Base-by-base conservation (phyloP, 2,329 filamentous ascomycete genomes). In the Akanthomyces dipterigenus region DNA sequence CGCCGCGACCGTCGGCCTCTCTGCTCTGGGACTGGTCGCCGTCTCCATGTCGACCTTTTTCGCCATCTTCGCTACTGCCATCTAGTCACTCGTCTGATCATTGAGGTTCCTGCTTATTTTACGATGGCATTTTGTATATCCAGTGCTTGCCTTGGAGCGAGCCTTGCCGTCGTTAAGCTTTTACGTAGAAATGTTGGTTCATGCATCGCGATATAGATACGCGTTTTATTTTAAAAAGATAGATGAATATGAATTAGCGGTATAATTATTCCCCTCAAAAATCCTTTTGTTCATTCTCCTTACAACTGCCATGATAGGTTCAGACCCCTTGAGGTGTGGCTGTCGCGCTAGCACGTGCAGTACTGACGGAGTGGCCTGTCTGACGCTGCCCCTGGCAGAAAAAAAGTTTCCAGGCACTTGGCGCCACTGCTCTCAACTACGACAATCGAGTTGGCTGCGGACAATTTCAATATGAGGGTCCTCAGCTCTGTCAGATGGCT, bases 401-500 rank as follows among this genome's bases (percentile, higher is more conserved):
- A 62, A 62, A 62, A 62, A 62, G 61, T 62, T 62, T 62, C 55
- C 54, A 45, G 50, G 34, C 31, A 51, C 45, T 36, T 24, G 38
- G 40, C 43, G 34, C 59, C 9, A 49, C 12, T 55, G 26, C 24
- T 53, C 40, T 40, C 49, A 45, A 60, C 49, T 49, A 45, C 57
- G 54, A 57, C 48, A 55, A 53, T 40, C 55, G 11, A 9, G 34
- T 28, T 48, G 42, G 59, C 50, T 61, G 49, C 31, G 28, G 59
- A 55, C 59, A 49, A 12, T 20, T 34, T 55, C 42, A 73, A 67
- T 60, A 77, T 77, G 75, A 77, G 72, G 70, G 73, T 71, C 66
- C 69, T 72, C 61, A 69, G 71, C 68, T 69, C 72, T 63, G 68
- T 69, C 70, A 76, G 75, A 71, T 76, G 75, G 75, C 75, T 75